Evolutionary conservation across 2,329 filamentous ascomycete species (phyloP).

Genomic region (Cylindrodendrum hubeiense): DNA sequence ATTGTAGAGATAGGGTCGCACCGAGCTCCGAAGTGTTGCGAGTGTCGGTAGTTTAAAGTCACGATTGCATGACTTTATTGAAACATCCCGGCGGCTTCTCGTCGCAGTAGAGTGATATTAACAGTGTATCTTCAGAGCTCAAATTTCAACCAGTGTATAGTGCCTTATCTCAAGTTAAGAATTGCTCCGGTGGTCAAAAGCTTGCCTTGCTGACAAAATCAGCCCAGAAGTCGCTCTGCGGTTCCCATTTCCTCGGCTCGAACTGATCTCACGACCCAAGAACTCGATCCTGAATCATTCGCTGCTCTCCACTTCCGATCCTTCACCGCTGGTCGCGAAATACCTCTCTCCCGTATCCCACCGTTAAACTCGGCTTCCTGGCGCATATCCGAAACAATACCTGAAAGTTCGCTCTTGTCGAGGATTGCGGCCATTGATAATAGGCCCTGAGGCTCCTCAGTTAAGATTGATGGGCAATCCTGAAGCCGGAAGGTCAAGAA

Average conservation of each 20-base stretch:
- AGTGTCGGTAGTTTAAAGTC: too few relatives aligned
- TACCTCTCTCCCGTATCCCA: slow-evolving; percentile 12
- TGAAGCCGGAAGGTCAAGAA: slow-evolving; percentile 10
- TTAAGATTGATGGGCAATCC: slow-evolving; percentile 15
- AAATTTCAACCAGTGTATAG: too few relatives aligned
- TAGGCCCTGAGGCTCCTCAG: slow-evolving; percentile 24
- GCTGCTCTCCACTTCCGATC: slow-evolving; percentile 18
- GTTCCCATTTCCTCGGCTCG: neutral
- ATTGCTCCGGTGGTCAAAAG: too few relatives aligned
- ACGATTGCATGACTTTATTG: too few relatives aligned
- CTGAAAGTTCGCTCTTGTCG: slow-evolving; percentile 18
- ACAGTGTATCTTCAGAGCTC: too few relatives aligned
- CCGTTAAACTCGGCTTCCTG: neutral
- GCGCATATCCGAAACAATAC: slow-evolving; percentile 9
- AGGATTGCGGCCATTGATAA: slow-evolving; percentile 24
- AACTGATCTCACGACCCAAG: slow-evolving; percentile 13
- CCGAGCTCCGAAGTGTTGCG: too few relatives aligned
- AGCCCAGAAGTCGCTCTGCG: slow-evolving; percentile 7
- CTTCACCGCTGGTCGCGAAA: slow-evolving; percentile 9
- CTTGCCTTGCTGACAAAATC: slow-evolving; percentile 11
- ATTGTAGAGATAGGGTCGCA: too few relatives aligned
- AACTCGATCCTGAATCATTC: neutral
- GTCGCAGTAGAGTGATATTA: too few relatives aligned
- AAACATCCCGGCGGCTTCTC: too few relatives aligned
- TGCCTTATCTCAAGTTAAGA: too few relatives aligned